Evolutionary conservation across 257 asterid species (phyloP), one percentile per base, ranked within the genome.

Genomic region (Lavandula angustifolia): DNA sequence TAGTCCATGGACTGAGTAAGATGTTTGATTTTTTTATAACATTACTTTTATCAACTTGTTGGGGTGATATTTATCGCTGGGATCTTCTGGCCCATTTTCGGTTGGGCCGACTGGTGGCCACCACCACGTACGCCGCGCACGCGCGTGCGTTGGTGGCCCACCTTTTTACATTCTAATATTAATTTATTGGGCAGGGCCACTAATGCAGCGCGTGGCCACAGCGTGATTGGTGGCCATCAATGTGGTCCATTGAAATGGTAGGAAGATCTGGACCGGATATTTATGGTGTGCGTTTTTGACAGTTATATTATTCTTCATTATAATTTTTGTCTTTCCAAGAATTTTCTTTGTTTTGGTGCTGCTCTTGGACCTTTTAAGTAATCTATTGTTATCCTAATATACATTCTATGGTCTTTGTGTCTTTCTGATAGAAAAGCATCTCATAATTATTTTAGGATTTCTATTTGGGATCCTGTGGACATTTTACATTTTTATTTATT

Each of bases 401-500:
- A 52, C 5, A 53, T 9, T 7, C 5, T 12, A 11, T 53, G 18
- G 2, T 31, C 14, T 12, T 53, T 53, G 59, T 18, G 16, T 16
- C 52, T 44, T 32, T 43, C 4, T 5, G 35, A 10, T 0, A 18
- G 27, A 38, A 43, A 43, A 29, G 38, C 44, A 35, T 17, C 46
- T 71, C 31, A n/a, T 53, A 17, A 0, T 27, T 46, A 34, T 48
- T 27, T 41, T 12, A 32, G 31, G 13, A 41, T 12, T 18, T 40
- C 17, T 14, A 31, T 66, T 58, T 56, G 42, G 17, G 60, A 22
- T 64, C 48, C 8, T 38, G 10, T 52, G 9, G 11, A 74, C 62
- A n/a, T 47, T 31, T 13, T 62, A 22, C n/a, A 63, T 56, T 71
- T 61, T 5, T 13, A 60, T 35, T 68, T n/a, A n/a, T 14, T 62